Evolutionary conservation across 441 rosid species (phyloP).

Genomic region (Pelargonium myrrhifolium): DNA sequence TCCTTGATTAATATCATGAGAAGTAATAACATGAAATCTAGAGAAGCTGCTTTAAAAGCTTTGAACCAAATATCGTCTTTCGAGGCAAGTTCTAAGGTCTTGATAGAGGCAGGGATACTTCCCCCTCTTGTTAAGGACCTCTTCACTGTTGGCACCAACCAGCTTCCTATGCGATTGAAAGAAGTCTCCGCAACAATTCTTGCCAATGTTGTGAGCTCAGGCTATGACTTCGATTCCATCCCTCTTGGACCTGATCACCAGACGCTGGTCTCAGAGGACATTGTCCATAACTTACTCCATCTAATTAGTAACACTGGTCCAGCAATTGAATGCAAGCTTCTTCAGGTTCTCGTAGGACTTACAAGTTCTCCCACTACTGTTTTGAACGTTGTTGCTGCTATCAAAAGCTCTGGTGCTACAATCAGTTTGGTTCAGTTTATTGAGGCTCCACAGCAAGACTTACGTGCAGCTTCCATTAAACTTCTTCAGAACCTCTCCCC

Average conservation of each 20-base stretch:
- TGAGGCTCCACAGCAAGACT: slow-evolving; percentile 72
- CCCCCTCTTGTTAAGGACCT: slow-evolving; percentile 83
- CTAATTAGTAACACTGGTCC: slow-evolving; percentile 97
- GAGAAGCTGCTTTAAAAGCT: slow-evolving; percentile 87
- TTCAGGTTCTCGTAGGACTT: slow-evolving; percentile 94
- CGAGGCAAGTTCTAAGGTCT: slow-evolving; percentile 69
- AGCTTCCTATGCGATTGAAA: slow-evolving; percentile 74
- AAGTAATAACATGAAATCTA: slow-evolving; percentile 51
- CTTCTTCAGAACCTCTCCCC: slow-evolving; percentile 85
- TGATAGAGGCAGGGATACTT: slow-evolving; percentile 75
- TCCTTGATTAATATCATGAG: slow-evolving; percentile 69
- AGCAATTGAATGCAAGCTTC: slow-evolving; percentile 84
- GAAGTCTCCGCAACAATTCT: slow-evolving; percentile 92
- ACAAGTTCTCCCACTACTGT: slow-evolving; percentile 56
- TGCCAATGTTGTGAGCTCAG: slow-evolving; percentile 77
- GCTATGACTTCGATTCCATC: slow-evolving; percentile 56
- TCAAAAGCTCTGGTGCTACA: slow-evolving; percentile 80
- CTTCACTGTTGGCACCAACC: slow-evolving; percentile 61
- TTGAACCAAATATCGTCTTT: slow-evolving; percentile 76
- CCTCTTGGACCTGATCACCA: slow-evolving; percentile 59
- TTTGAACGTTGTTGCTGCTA: slow-evolving; percentile 62
- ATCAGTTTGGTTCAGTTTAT: slow-evolving; percentile 94
- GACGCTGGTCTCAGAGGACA: slow-evolving; percentile 78
- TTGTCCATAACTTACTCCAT: slow-evolving; percentile 67
- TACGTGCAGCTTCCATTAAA: slow-evolving; percentile 79